Conservation (phyloP, 129 eudicot species). For the Gnaphalium uliginosum region DNA sequence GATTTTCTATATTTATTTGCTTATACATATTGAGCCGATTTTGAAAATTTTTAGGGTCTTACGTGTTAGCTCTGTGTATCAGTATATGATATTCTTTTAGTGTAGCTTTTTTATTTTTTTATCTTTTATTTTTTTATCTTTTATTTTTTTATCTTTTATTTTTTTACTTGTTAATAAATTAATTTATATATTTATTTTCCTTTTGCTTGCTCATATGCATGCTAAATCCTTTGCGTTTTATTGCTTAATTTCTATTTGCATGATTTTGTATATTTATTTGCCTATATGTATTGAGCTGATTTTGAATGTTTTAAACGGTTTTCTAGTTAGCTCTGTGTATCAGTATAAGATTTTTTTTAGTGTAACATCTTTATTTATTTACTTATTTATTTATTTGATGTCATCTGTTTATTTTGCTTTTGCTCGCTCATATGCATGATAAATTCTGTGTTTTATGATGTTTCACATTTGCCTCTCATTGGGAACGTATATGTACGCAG, state of each 20-base stretch:
- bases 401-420: background rate
- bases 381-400: too few species aligned
- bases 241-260: background rate
- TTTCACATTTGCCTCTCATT: background rate
- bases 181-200: conserved; percentile 5
- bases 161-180: background rate
- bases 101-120: background rate
- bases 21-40: background rate
- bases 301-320: background rate
- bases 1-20: background rate
- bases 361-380: background rate
- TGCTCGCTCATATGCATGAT: background rate
- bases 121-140: background rate
- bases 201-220: conserved; percentile 1
- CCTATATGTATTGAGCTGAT: background rate
- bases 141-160: background rate
- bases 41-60: background rate
- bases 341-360: background rate
- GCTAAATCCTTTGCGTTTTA: conserved; percentile 2
- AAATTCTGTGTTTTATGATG: conserved; percentile 10
- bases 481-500: background rate
- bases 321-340: background rate
- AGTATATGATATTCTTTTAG: background rate
- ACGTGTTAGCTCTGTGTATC: background rate
- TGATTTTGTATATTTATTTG: too few species aligned